Conservation (phyloP, 2,329 filamentous ascomycete genomes). For the Aspergillus sp. region DNA sequence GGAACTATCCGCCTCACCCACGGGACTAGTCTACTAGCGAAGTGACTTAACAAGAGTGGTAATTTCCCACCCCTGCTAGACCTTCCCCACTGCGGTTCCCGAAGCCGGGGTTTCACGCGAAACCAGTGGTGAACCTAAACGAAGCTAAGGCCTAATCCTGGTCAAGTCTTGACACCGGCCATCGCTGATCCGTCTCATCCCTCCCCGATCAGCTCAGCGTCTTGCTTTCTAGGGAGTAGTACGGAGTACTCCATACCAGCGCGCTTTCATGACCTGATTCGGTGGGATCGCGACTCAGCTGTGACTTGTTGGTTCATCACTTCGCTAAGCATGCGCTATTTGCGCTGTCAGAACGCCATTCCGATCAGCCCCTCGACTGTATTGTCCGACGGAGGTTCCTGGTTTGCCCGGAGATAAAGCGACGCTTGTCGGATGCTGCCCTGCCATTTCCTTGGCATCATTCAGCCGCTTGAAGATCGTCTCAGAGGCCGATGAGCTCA, state of each 20-base stretch:
- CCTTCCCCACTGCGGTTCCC: not conserved
- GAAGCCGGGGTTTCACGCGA: not conserved
- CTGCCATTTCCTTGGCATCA: too few relatives aligned
- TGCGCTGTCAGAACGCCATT: not conserved
- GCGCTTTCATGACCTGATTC: not conserved
- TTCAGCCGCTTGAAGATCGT: too few relatives aligned
- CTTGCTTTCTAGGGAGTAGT: too few relatives aligned
- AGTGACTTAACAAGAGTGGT: not conserved
- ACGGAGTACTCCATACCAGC: too few relatives aligned
- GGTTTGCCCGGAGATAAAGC: too few relatives aligned
- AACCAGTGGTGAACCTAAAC: not conserved
- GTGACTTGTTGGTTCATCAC: not conserved
- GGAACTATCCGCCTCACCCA: not conserved
- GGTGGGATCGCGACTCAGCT: not conserved
- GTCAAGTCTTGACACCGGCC: not conserved
- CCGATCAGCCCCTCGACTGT: too few relatives aligned
- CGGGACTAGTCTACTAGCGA: not conserved
- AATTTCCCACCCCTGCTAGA: slow-evolving; percentile 1
- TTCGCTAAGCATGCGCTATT: not conserved
- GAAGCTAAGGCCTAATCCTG: not conserved
- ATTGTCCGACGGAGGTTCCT: too few relatives aligned
- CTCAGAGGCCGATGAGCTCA: too few relatives aligned
- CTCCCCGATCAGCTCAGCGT: not conserved
- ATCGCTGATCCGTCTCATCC: not conserved
- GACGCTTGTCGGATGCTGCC: too few relatives aligned